Base-by-base conservation (phyloP, 1,284 basidiomycete genomes). In the Schizopora paradoxa region DNA sequence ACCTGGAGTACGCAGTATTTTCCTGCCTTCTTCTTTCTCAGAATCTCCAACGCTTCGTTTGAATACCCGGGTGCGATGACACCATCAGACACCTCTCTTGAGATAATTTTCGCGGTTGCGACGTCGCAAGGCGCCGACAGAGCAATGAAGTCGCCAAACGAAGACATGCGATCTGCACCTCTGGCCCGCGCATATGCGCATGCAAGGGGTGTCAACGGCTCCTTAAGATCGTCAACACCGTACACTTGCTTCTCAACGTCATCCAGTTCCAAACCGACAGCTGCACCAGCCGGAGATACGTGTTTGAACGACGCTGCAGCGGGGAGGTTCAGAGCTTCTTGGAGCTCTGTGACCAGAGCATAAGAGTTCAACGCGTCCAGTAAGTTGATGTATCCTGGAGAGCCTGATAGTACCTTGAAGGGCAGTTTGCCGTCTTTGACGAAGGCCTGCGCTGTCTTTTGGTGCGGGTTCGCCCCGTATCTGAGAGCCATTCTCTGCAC, bases 241-340 rank as follows among this genome's bases (percentile, higher is more conserved):
- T 95, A 99, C 0, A 98, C 94, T 60, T 91, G 84, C 64, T 93
- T 91, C 68, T 98, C 94, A 0, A 76, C 76, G 21, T 91, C 86
- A 55, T 82, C 77, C 31, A 99, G 77, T 54, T 85, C 84, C 37
- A 94, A 63, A 35, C 93, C 93, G 23, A 96, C 89, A 31, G 95
- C 95, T 6, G 91, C 94, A 52, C 95, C 95, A 1, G 95, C 95
- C 8, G 95, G 95, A 16, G 94, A 98, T 50, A 99, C 96, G 65
- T 99, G 95, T 75, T 99, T 99, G 84, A 99, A 99, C 1, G 94
- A 98, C 3, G 95, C 93, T 13, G 95, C 95, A 19, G 96, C 96
- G 13, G 96, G 93, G 42, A 98, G 79, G 48, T 77, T 72, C 21
- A 91, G 80, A 1, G 88, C 89, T 56, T 83, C 85, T 41, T 92